Evolutionary conservation across 2,329 filamentous ascomycete genomes (phyloP).

Genomic region (Cytospora schulzeri): DNA sequence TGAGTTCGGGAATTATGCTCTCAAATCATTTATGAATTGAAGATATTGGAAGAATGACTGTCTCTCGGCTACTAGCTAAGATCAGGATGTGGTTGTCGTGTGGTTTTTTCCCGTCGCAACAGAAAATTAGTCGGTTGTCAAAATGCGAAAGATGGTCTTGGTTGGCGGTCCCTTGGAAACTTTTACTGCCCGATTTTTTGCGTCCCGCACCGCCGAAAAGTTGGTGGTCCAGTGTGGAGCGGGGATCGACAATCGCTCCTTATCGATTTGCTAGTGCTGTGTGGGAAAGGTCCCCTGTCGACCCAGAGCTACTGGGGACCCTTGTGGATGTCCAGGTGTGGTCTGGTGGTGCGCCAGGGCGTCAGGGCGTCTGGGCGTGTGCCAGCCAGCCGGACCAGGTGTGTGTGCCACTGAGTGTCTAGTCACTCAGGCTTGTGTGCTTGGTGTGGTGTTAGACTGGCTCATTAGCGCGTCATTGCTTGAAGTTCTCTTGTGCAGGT

Average conservation of each 20-base stretch:
- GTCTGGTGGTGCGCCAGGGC: too few species aligned
- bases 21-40: background rate
- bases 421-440: too few species aligned
- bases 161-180: background rate
- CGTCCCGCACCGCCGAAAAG: slow-evolving; percentile 11
- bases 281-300: background rate
- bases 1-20: background rate
- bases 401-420: too few species aligned
- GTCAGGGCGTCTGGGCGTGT: too few species aligned
- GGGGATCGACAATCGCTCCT: slow-evolving; percentile 19
- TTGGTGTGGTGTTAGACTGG: too few species aligned
- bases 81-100: background rate
- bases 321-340: too few species aligned
- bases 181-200: slow-evolving; percentile 3
- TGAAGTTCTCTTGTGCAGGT: slow-evolving; percentile 17
- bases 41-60: background rate
- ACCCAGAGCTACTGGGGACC: slow-evolving; percentile 12
- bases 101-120: background rate
- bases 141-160: background rate
- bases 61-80: background rate
- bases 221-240: slow-evolving; percentile 19
- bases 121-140: background rate
- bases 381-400: too few species aligned
- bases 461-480: slow-evolving; percentile 26
- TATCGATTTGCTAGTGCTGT: slow-evolving; percentile 10